These are phyloP conservation scores for Mycena filopes DNA, from an alignment of 768 basidiomycete species.

Conservation along the genomic window DNA sequence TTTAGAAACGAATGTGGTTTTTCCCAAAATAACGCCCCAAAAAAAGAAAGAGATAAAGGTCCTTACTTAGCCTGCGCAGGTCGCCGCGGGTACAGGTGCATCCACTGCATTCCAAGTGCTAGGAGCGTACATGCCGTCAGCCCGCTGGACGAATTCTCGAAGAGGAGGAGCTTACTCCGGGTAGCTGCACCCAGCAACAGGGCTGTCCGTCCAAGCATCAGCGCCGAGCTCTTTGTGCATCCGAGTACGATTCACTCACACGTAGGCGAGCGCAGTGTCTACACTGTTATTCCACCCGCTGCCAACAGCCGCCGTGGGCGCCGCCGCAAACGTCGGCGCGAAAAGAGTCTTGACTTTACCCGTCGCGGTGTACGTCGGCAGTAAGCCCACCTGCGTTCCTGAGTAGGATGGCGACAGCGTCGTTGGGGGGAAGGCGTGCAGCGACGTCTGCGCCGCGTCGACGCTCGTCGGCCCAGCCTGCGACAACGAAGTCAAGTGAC, in stretches of 20 bases:
- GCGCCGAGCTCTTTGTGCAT: constrained; percentile 1
- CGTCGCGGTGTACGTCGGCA: constrained; percentile 81
- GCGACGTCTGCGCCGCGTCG: constrained; percentile 57
- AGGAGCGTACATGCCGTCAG: constrained; percentile 10
- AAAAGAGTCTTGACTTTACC: constrained; percentile 70
- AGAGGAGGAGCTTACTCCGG: constrained; percentile 54
- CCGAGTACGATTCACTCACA: constrained; percentile 47
- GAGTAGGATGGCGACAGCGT: constrained; percentile 63
- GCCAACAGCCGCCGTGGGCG: constrained; percentile 65
- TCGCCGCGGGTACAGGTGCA: constrained; percentile 57
- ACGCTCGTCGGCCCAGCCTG: constrained; percentile 70
- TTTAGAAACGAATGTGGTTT: neutral
- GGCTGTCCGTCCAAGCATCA: constrained; percentile 40
- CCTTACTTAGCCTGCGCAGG: constrained; percentile 46
- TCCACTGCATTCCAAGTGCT: constrained; percentile 70
- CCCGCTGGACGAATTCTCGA: neutral
- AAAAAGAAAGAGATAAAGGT: neutral
- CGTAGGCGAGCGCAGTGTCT: constrained; percentile 70
- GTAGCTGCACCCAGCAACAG: constrained; percentile 72
- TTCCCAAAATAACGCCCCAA: neutral
- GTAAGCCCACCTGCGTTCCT: constrained; percentile 59
- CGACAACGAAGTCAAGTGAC: constrained; percentile 16
- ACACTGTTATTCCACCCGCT: constrained; percentile 79
- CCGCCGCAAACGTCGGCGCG: constrained; percentile 70
- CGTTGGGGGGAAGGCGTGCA: constrained; percentile 73